phyloP scores from a whole-genome alignment of 2,329 filamentous ascomycete species.

The Claviceps quebecensis region DNA sequence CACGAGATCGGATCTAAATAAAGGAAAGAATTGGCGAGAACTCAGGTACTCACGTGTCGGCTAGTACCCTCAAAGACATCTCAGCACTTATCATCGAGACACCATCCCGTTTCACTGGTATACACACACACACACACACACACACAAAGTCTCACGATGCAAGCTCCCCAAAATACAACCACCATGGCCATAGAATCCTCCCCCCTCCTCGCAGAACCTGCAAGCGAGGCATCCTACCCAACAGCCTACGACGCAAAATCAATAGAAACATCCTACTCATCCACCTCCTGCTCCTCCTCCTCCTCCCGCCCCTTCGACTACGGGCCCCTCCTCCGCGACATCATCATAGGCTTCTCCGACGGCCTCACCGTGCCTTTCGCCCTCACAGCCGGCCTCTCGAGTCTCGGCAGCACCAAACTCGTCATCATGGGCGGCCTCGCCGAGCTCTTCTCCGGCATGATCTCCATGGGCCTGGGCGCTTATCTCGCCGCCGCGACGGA shows the following conservation, averaged over 20 bases:
- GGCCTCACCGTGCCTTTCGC: conserved; percentile 71
- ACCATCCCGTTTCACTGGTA: no score
- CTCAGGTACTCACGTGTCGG: no score
- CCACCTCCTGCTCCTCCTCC: conserved; percentile 4
- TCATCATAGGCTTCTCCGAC: conserved; percentile 65
- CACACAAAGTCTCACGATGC: background rate
- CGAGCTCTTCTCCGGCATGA: conserved; percentile 61
- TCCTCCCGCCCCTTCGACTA: conserved; percentile 18
- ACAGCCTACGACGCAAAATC: conserved; percentile 12
- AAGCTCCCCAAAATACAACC: background rate
- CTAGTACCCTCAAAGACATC: no score
- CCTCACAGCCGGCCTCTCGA: conserved; percentile 57
- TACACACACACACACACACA: background rate
- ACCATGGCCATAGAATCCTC: conserved; percentile 15
- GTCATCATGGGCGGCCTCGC: conserved; percentile 61
- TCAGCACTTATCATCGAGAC: no score
- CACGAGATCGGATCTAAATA: no score
- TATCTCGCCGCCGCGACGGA: conserved; percentile 54
- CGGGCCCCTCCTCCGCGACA: conserved; percentile 40
- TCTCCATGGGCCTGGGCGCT: conserved; percentile 65
- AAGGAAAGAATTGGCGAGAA: no score
- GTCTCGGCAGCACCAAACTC: conserved; percentile 48
- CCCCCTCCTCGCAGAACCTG: conserved; percentile 20
- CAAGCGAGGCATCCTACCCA: conserved; percentile 12
- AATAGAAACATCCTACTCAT: conserved; percentile 5